Evolutionary conservation across 2,329 filamentous ascomycete species (phyloP).

Genomic region (Didymella pomorum): DNA sequence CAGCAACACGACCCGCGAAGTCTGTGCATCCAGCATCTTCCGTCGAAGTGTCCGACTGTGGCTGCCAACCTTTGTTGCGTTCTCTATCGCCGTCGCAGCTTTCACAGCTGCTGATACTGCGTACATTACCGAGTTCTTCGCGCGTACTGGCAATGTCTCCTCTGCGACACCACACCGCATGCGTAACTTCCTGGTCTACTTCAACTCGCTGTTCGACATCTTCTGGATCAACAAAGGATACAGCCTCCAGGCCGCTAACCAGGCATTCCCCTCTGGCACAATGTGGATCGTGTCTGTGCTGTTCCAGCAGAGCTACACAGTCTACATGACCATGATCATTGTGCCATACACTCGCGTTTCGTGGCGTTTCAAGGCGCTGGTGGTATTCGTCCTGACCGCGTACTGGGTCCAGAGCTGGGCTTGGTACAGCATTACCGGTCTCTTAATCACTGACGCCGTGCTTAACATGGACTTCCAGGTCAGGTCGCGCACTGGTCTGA

Average conservation of each 20-base stretch:
- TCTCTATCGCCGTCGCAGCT: constrained; percentile 51
- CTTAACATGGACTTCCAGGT: constrained; percentile 53
- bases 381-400: constrained; percentile 54
- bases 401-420: constrained; percentile 60
- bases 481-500: constrained; percentile 30
- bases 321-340: constrained; percentile 59
- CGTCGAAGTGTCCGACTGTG: constrained; percentile 54
- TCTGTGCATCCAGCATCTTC: constrained; percentile 53
- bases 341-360: constrained; percentile 54
- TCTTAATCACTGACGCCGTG: constrained; percentile 59
- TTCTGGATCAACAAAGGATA: constrained; percentile 56
- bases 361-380: constrained; percentile 53
- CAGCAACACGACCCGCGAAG: constrained; percentile 41
- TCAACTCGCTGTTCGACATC: constrained; percentile 58
- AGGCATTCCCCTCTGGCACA: constrained; percentile 55
- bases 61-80: constrained; percentile 52
- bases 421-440: constrained; percentile 56
- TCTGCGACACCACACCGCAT: constrained; percentile 47
- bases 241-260: constrained; percentile 51
- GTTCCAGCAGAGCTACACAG: constrained; percentile 58
- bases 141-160: constrained; percentile 49
- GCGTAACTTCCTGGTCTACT: constrained; percentile 52
- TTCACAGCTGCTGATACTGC: constrained; percentile 41
- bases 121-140: constrained; percentile 52
- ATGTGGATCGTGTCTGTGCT: constrained; percentile 58